Conservation (phyloP, 352 stramenopile species). For the Phytophthora agathidicida region DNA sequence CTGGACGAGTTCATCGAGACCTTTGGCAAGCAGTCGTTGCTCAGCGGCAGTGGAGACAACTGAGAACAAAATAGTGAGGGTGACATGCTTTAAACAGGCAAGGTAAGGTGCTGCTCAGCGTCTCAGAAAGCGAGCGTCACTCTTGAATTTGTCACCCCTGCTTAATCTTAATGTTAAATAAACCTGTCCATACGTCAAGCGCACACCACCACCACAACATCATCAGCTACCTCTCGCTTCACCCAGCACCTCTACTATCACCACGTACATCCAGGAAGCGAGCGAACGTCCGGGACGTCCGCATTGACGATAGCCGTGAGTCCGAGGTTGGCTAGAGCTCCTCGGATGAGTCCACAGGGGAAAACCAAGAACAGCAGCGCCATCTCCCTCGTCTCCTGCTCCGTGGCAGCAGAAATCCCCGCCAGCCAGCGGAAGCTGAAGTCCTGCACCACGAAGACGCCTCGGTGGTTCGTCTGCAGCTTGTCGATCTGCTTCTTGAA, state of each 20-base stretch:
- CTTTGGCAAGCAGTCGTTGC: slow-evolving; percentile 68
- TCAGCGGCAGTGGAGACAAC: slow-evolving; percentile 9
- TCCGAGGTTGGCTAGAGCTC: slow-evolving; percentile 94
- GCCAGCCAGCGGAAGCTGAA: slow-evolving; percentile 94
- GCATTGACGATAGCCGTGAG: slow-evolving; percentile 95
- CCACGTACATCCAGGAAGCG: slow-evolving; percentile 90
- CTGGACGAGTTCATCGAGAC: slow-evolving; percentile 90
- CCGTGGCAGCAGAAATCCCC: slow-evolving; percentile 75
- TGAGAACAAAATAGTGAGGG: slow-evolving; percentile 16
- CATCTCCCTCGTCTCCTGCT: slow-evolving; percentile 90
- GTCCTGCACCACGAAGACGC: slow-evolving; percentile 96
- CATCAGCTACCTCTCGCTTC: background rate
- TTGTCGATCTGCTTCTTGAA: slow-evolving; percentile 99
- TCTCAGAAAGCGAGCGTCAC: too few species aligned
- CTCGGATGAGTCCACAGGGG: slow-evolving; percentile 95
- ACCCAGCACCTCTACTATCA: background rate
- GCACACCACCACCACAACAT: background rate
- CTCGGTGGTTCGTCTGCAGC: slow-evolving; percentile 97
- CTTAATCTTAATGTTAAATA: slow-evolving; percentile 94
- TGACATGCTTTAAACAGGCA: slow-evolving; percentile 14
- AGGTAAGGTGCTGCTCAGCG: too few species aligned
- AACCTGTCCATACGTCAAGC: slow-evolving; percentile 50
- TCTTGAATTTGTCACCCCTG: slow-evolving; percentile 45
- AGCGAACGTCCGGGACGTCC: slow-evolving; percentile 92
- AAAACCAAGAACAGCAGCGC: slow-evolving; percentile 95